These are phyloP conservation scores for Ceratobasidium sp. DNA, from an alignment of 1,284 basidiomycete genomes.

Conservation along the genomic window DNA sequence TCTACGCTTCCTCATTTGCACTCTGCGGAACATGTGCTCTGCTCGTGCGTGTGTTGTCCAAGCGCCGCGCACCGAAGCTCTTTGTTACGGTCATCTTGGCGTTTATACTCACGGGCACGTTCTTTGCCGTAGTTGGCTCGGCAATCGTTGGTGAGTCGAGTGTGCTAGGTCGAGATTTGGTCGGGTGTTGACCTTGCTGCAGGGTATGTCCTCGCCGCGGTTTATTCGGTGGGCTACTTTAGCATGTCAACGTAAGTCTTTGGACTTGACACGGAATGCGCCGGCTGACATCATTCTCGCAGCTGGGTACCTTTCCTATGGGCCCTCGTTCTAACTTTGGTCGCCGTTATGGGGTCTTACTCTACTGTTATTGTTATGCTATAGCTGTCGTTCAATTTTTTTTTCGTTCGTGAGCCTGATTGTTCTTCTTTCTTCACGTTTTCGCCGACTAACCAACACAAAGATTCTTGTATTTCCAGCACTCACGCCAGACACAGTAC, in stretches of 20 bases:
- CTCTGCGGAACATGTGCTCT: conserved; percentile 54
- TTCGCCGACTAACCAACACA: not conserved
- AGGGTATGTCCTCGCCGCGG: conserved; percentile 58
- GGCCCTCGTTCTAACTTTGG: conserved; percentile 45
- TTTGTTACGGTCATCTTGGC: conserved; percentile 52
- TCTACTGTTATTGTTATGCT: conserved; percentile 47
- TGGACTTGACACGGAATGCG: not conserved
- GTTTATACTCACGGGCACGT: conserved; percentile 51
- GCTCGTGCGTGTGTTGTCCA: conserved; percentile 47
- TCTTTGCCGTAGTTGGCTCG: conserved; percentile 55
- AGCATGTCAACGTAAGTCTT: conserved; percentile 58
- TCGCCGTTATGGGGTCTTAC: conserved; percentile 48
- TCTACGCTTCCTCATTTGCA: conserved; percentile 54
- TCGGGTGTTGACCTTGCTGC: not conserved
- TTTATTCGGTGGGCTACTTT: conserved; percentile 58
- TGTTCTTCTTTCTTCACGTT: not conserved
- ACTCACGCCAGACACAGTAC: not conserved
- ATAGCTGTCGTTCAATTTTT: not conserved
- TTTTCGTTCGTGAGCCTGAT: not conserved
- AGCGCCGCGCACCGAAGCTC: conserved; percentile 41
- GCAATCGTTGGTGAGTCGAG: conserved; percentile 53
- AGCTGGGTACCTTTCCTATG: conserved; percentile 49
- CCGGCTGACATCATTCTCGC: not conserved
- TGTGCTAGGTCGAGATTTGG: no score
- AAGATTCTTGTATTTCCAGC: not conserved